Conservation (phyloP, 768 basidiomycete species). For the Auricularia sp. region DNA sequence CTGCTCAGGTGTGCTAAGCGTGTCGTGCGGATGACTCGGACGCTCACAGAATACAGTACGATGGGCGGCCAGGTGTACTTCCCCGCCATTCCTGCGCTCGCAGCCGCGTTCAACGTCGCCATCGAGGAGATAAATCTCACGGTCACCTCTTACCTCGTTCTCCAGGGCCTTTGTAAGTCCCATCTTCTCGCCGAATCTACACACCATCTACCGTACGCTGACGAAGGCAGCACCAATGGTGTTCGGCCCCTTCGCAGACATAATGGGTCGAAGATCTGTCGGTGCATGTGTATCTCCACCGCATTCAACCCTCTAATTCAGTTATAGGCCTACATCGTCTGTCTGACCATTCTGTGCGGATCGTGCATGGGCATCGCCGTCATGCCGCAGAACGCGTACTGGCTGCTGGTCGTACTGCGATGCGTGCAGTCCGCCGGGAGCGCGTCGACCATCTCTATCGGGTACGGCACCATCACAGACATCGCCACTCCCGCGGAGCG, state of each 20-base stretch:
- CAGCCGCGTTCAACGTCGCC: constrained; percentile 50
- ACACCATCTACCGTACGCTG: neutral
- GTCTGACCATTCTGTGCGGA: constrained; percentile 49
- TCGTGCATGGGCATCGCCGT: constrained; percentile 59
- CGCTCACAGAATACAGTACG: constrained; percentile 11
- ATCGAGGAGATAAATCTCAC: constrained; percentile 70
- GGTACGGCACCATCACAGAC: constrained; percentile 71
- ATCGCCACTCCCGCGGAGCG: constrained; percentile 64
- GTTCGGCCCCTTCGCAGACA: constrained; percentile 65
- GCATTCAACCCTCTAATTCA: too few species aligned
- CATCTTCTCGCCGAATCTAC: neutral
- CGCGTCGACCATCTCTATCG: constrained; percentile 55
- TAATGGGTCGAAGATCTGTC: constrained; percentile 43
- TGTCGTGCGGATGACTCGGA: neutral
- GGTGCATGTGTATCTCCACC: neutral
- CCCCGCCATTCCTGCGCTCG: constrained; percentile 56
- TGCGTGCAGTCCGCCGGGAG: constrained; percentile 72
- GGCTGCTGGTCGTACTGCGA: constrained; percentile 70
- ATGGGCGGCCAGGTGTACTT: constrained; percentile 18
- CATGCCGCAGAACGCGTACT: constrained; percentile 53
- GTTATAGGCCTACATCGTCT: constrained; percentile 33
- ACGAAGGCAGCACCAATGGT: constrained; percentile 25
- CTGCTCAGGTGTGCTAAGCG: constrained; percentile 1
- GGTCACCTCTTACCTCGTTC: constrained; percentile 65
- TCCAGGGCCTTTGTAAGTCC: constrained; percentile 48